These are phyloP conservation scores for Lojkania enalia DNA, from an alignment of 2,329 filamentous ascomycete genomes.

Conservation along the genomic window DNA sequence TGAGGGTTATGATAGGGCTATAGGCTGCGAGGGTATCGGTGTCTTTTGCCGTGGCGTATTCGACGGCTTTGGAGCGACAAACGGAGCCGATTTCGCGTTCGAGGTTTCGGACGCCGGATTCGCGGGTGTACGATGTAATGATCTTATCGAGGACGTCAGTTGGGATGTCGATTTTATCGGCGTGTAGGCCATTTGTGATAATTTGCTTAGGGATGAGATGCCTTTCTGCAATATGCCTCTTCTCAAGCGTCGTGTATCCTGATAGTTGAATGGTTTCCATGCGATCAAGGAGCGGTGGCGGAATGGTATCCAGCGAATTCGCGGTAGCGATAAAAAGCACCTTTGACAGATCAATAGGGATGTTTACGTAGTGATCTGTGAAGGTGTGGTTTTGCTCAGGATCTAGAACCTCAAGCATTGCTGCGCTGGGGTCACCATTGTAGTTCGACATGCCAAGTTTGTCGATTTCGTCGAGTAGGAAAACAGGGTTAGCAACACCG, in stretches of 20 bases:
- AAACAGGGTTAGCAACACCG: slow-evolving; percentile 91
- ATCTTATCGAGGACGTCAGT: slow-evolving; percentile 91
- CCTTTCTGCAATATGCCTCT: slow-evolving; percentile 88
- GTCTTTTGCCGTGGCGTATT: slow-evolving; percentile 90
- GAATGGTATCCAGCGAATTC: slow-evolving; percentile 92
- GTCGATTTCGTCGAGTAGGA: slow-evolving; percentile 96
- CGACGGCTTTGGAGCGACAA: slow-evolving; percentile 84
- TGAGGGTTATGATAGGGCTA: slow-evolving; percentile 70
- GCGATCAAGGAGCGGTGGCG: slow-evolving; percentile 87
- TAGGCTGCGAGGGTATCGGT: slow-evolving; percentile 66
- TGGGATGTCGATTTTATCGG: slow-evolving; percentile 74
- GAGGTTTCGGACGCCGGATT: slow-evolving; percentile 92
- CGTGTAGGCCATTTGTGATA: slow-evolving; percentile 79
- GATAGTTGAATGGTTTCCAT: slow-evolving; percentile 96
- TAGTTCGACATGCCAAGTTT: slow-evolving; percentile 90
- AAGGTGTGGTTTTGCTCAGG: slow-evolving; percentile 97
- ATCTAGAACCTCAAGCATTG: slow-evolving; percentile 96
- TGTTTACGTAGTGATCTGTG: slow-evolving; percentile 93
- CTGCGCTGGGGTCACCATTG: slow-evolving; percentile 93
- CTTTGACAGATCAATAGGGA: slow-evolving; percentile 93
- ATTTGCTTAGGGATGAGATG: slow-evolving; percentile 98
- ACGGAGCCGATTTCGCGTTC: slow-evolving; percentile 95
- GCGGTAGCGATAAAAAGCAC: slow-evolving; percentile 97
- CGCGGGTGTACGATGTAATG: slow-evolving; percentile 94
- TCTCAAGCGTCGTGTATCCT: slow-evolving; percentile 96